A percentile compares a stretch with the other conserved stretches of the same genome.
These are phyloP conservation scores for Crithidia thermophila DNA, from an alignment of 208 protist species.

Conservation along the genomic window DNA sequence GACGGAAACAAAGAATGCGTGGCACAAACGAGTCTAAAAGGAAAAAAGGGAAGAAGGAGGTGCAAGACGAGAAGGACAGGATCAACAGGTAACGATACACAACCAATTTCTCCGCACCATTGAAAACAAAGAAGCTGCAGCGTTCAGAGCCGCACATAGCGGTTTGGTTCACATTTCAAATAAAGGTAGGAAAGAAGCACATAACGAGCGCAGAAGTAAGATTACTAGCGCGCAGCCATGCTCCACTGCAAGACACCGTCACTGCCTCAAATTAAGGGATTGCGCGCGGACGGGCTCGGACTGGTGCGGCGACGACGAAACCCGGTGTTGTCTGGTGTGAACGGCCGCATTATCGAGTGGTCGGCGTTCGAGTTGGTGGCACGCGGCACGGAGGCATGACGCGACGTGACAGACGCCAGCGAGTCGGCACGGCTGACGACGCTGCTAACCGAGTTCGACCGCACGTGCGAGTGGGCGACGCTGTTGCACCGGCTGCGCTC, in stretches of 20 bases:
- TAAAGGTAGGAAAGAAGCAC: neutral
- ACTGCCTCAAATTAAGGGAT: constrained; percentile 6
- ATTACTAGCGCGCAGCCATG: too few relatives aligned
- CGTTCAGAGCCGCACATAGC: too few relatives aligned
- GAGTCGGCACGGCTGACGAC: constrained; percentile 60
- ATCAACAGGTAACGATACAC: too few relatives aligned
- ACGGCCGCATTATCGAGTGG: constrained; percentile 26
- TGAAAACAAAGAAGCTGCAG: too few relatives aligned
- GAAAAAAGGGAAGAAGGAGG: too few relatives aligned
- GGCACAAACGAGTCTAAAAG: too few relatives aligned
- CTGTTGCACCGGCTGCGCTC: constrained; percentile 38
- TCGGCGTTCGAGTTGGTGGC: constrained; percentile 70
- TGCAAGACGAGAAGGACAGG: too few relatives aligned
- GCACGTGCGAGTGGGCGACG: constrained; percentile 10
- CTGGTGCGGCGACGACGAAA: constrained; percentile 9
- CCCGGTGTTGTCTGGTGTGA: constrained; percentile 20
- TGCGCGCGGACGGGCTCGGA: constrained; percentile 12
- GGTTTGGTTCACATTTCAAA: too few relatives aligned
- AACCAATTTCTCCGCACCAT: too few relatives aligned
- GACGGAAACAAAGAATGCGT: too few relatives aligned
- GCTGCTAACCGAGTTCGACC: constrained; percentile 40
- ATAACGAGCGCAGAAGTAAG: neutral
- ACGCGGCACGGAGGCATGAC: constrained; percentile 60
- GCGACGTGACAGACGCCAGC: constrained; percentile 60
- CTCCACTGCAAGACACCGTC: neutral